These are phyloP conservation scores for Leptomonas pyrrhocoris DNA, from an alignment of 208 protist species.

Conservation along the genomic window DNA sequence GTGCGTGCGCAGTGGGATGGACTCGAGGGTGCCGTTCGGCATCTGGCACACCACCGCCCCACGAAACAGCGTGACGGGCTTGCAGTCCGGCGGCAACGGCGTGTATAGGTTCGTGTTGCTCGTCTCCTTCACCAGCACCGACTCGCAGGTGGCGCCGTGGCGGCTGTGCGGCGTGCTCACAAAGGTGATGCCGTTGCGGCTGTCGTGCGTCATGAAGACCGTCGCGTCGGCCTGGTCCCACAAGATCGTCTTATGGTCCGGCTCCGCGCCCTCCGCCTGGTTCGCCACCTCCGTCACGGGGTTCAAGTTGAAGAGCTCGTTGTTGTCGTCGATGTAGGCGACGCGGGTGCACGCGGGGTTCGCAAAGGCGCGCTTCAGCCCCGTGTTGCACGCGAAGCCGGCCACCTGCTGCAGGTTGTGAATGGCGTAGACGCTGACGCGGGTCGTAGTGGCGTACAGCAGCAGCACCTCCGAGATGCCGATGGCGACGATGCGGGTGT, in stretches of 20 bases:
- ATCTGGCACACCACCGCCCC: constrained; percentile 85
- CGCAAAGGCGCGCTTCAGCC: constrained; percentile 80
- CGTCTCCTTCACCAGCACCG: constrained; percentile 64
- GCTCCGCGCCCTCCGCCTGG: constrained; percentile 74
- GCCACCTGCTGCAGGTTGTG: constrained; percentile 88
- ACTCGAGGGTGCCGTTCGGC: constrained; percentile 65
- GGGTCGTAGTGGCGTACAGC: constrained; percentile 88
- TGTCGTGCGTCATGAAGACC: constrained; percentile 85
- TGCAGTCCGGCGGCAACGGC: constrained; percentile 63
- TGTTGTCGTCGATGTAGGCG: constrained; percentile 88
- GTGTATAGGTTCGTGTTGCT: constrained; percentile 75
- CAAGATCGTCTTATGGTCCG: constrained; percentile 68
- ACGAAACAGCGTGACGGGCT: constrained; percentile 78
- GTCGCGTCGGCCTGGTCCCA: constrained; percentile 94
- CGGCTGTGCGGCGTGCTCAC: constrained; percentile 89
- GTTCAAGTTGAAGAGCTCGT: constrained; percentile 87
- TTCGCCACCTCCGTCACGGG: constrained; percentile 90
- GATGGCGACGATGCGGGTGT: constrained; percentile 72
- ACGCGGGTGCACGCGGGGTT: constrained; percentile 92
- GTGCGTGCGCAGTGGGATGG: constrained; percentile 83
- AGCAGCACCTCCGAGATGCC: constrained; percentile 92
- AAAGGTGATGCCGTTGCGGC: constrained; percentile 82
- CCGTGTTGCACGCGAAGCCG: constrained; percentile 66
- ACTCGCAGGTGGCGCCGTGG: constrained; percentile 87
- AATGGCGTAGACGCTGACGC: constrained; percentile 86